phyloP scores from a whole-genome alignment of 257 asterid genomes.

The Ocimum tenuiflorum region DNA sequence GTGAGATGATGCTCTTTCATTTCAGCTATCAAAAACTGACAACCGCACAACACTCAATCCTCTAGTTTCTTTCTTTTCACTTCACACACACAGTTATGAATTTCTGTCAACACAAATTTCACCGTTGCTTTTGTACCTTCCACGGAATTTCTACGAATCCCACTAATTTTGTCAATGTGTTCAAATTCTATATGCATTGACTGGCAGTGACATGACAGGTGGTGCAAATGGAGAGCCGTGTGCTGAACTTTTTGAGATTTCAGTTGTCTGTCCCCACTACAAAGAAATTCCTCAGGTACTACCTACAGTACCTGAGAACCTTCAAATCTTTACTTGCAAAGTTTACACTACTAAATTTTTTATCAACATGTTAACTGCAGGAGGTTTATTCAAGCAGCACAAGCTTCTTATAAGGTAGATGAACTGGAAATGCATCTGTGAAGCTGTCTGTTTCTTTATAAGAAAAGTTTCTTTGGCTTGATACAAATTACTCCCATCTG shows the following conservation, averaged over 20 bases:
- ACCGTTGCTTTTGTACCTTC: too few relatives aligned
- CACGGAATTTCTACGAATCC: too few relatives aligned
- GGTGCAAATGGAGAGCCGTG: slow-evolving; percentile 65
- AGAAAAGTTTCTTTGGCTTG: slow-evolving; percentile 1
- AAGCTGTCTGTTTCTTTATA: not conserved
- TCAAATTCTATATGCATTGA: too few relatives aligned
- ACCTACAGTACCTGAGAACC: not conserved
- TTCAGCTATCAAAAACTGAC: too few relatives aligned
- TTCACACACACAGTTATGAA: too few relatives aligned
- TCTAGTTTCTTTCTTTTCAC: too few relatives aligned
- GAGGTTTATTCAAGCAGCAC: slow-evolving; percentile 98
- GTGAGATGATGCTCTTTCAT: too few relatives aligned
- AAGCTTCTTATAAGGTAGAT: slow-evolving; percentile 59
- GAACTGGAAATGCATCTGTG: not conserved
- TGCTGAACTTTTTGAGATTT: slow-evolving; percentile 62
- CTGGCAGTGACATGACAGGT: slow-evolving; percentile 46
- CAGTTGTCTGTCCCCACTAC: slow-evolving; percentile 78
- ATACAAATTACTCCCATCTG: not conserved
- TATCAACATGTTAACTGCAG: slow-evolving; percentile 24
- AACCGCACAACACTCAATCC: too few relatives aligned
- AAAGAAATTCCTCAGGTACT: slow-evolving; percentile 96
- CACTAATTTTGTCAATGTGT: too few relatives aligned
- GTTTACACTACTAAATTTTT: not conserved
- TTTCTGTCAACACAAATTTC: too few relatives aligned
- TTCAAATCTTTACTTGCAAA: not conserved